Percentiles rank a stretch among this genome's conserved stretches.
These are phyloP conservation scores for Phytophthora sojae DNA, from an alignment of 352 stramenopile species.

Conservation along the genomic window DNA sequence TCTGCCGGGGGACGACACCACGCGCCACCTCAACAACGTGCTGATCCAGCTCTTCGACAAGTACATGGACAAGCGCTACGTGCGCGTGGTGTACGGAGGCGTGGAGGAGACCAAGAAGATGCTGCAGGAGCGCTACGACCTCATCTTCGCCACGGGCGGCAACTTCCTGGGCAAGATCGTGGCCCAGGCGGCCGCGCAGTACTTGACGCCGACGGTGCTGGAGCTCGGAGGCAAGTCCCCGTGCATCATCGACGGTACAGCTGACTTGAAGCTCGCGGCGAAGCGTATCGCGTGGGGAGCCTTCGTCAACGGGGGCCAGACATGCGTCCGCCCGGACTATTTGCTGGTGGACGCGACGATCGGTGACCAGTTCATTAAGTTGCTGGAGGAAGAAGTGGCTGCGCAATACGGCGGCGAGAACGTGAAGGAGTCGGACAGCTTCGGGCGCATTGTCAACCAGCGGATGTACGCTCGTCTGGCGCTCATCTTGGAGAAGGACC, in stretches of 20 bases:
- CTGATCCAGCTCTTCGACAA: constrained; percentile 71
- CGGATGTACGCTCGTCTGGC: constrained; percentile 63
- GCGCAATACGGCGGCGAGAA: constrained; percentile 66
- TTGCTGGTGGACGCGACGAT: constrained; percentile 89
- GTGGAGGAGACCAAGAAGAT: constrained; percentile 86
- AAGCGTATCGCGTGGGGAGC: constrained; percentile 89
- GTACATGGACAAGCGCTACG: constrained; percentile 78
- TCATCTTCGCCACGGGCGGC: constrained; percentile 87
- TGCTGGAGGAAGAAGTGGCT: constrained; percentile 43
- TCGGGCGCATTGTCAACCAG: constrained; percentile 79
- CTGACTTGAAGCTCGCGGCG: constrained; percentile 64
- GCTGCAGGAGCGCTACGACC: constrained; percentile 78
- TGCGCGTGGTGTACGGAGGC: constrained; percentile 87
- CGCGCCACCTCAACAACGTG: constrained; percentile 59
- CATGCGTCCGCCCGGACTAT: constrained; percentile 95
- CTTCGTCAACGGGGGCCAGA: constrained; percentile 93
- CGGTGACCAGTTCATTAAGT: constrained; percentile 62
- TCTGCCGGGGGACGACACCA: constrained; percentile 89
- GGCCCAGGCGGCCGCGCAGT: constrained; percentile 88
- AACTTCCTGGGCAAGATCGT: constrained; percentile 91
- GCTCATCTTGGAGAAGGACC: constrained; percentile 45
- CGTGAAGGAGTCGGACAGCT: constrained; percentile 48
- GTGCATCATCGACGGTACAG: constrained; percentile 79
- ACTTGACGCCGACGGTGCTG: constrained; percentile 94
- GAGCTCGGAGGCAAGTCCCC: constrained; percentile 96